These are phyloP conservation scores for Coriolopsis trogii DNA, from an alignment of 1,284 basidiomycete species.

Conservation along the genomic window DNA sequence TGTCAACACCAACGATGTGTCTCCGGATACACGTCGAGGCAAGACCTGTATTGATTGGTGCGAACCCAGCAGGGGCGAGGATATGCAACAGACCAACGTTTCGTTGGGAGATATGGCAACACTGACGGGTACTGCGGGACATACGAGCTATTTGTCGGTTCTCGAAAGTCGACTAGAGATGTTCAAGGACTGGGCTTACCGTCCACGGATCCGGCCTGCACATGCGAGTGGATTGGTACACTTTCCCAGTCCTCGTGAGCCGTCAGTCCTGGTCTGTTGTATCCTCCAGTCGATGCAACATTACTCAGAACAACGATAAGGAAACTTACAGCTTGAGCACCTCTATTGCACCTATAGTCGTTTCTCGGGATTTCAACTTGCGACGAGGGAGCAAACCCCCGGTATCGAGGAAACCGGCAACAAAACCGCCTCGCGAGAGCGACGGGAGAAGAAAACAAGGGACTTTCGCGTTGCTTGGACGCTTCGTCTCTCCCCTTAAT, in stretches of 20 bases:
- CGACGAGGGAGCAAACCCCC: conserved; percentile 41
- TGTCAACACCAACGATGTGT: conserved; percentile 9
- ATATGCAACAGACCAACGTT: conserved; percentile 51
- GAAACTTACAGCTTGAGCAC: conserved; percentile 56
- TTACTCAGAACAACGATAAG: background rate
- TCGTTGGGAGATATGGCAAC: conserved; percentile 60
- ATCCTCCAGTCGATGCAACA: background rate
- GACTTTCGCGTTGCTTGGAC: conserved; percentile 43
- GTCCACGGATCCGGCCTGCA: conserved; percentile 41
- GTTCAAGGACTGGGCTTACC: conserved; percentile 25
- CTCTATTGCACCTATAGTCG: conserved; percentile 50
- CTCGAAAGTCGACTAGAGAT: no score
- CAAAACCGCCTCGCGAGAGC: conserved; percentile 33
- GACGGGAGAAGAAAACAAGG: conserved; percentile 44
- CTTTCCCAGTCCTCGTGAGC: conserved; percentile 56
- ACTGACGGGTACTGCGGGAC: conserved; percentile 48
- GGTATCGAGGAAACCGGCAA: conserved; percentile 48
- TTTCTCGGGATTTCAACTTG: conserved; percentile 41
- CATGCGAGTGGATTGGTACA: conserved; percentile 45
- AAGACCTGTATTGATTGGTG: conserved; percentile 50
- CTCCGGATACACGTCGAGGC: conserved; percentile 38
- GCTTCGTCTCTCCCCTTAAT: conserved; percentile 35
- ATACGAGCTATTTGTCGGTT: no score
- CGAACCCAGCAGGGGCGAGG: conserved; percentile 43
- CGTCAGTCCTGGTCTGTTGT: conserved; percentile 52